Evolutionary conservation across 2,329 filamentous ascomycete species (phyloP).

Genomic region (Stagonosporopsis chrysanthemi): DNA sequence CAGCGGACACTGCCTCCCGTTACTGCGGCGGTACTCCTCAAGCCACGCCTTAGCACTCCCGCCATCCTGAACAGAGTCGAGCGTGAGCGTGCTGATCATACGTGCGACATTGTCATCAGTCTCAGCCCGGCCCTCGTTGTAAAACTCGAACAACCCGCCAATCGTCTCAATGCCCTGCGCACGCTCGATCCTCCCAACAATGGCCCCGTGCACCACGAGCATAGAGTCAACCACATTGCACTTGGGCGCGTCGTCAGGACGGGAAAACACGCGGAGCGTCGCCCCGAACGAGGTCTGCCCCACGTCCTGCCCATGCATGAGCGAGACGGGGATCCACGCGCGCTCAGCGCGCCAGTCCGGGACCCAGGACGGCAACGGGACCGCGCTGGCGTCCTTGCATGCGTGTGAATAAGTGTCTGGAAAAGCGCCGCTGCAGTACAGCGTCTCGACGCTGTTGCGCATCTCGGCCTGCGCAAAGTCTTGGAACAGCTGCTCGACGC

Average conservation of each 20-base stretch:
- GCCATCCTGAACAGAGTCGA: background rate
- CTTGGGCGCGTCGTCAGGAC: background rate
- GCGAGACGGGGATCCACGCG: background rate
- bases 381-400: background rate
- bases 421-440: background rate
- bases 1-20: background rate
- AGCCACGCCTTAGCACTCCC: background rate
- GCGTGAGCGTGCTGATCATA: background rate
- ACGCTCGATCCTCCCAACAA: background rate
- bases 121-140: background rate
- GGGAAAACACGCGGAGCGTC: background rate
- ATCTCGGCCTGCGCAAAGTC: background rate
- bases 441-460: background rate
- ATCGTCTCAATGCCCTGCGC: background rate
- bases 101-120: background rate
- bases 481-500: background rate
- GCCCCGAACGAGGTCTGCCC: background rate
- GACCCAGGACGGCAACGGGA: conserved; percentile 1
- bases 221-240: background rate
- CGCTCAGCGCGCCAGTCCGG: conserved; percentile 2
- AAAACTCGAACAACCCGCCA: background rate
- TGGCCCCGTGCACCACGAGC: background rate
- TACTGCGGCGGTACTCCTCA: background rate
- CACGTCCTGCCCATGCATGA: background rate
- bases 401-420: background rate